Evolutionary conservation across 441 rosid species (phyloP), one percentile per base, ranked within the genome.

Genomic region (Arabidopsis lyrata): DNA sequence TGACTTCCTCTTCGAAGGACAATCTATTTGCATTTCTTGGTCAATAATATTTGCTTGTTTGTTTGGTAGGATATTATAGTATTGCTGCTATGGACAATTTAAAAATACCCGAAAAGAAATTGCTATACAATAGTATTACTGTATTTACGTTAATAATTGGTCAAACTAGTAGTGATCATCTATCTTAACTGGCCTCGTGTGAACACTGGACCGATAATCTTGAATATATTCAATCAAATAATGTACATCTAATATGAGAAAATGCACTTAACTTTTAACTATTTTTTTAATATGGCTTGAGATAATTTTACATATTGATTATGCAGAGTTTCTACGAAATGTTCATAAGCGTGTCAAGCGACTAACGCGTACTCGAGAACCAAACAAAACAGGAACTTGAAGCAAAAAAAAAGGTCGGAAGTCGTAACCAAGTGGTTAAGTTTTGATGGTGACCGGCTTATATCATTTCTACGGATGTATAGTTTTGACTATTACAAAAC

Each of bases 261-360:
- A 15, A 31, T 29, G 27, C 42, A 16, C 8, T 27, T n/a, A 54
- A n/a, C 59, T 2, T 2, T 32, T 9, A 31, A 47, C 12, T 22
- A 15, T 32, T 7, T 34, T 56, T 48, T 16, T 34, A 15, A 56
- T 18, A 55, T 55, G 6, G 22, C 39, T 14, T 32, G 41, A 7
- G 60, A 31, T 4, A 29, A 29, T 15, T 29, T 13, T 31, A 54
- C 38, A 3, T 55, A 31, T 50, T 11, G 32, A 54, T 8, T 31
- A 14, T 54, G 38, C 16, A 29, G 16, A 31, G 20, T 31, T 55
- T 54, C 18, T 54, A 27, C 36, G 16, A 29, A 45, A 12, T 52
- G 27, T 32, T 32, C 61, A 15, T 32, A 55, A 55, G 61, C 22
- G 61, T 55, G 61, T 16, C 4, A 56, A 56, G 63, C 44, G 44